A percentile compares a stretch with the other conserved stretches of the same genome.
phyloP scores from a whole-genome alignment of 768 basidiomycete species.

The Suillus fuscotomentosus region DNA sequence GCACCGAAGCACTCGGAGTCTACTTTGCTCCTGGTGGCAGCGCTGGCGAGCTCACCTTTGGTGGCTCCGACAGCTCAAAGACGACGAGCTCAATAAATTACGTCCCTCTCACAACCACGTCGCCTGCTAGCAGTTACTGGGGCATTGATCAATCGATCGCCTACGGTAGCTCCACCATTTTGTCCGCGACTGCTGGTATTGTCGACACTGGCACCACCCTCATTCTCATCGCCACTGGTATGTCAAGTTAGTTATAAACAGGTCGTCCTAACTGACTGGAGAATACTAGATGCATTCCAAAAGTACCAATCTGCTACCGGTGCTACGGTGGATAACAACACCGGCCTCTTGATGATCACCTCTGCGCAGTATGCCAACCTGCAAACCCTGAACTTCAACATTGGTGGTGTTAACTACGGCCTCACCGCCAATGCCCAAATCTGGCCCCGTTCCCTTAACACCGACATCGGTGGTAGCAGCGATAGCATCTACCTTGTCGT shows the following conservation, averaged over 20 bases:
- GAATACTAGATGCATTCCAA: constrained; percentile 20
- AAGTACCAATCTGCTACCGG: constrained; percentile 25
- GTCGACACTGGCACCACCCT: constrained; percentile 33
- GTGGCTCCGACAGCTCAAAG: constrained; percentile 37
- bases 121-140: constrained; percentile 27
- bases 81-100: constrained; percentile 18
- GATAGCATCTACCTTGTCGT: constrained; percentile 29
- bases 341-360: constrained; percentile 30
- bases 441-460: constrained; percentile 34
- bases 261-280: not conserved
- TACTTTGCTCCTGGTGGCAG: constrained; percentile 29
- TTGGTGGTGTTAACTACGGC: constrained; percentile 18
- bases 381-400: constrained; percentile 25
- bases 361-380: constrained; percentile 23
- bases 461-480: constrained; percentile 25
- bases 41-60: constrained; percentile 17
- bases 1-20: constrained; percentile 28
- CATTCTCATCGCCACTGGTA: constrained; percentile 23
- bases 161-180: constrained; percentile 23
- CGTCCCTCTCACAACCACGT: constrained; percentile 21
- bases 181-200: constrained; percentile 28
- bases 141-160: constrained; percentile 31
- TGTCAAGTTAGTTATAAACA: not conserved
- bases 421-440: constrained; percentile 30
- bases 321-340: constrained; percentile 22